Evolutionary conservation across 202 grass and related monocot genomes (phyloP).

Genomic region (Brachypodium distachyon): DNA sequence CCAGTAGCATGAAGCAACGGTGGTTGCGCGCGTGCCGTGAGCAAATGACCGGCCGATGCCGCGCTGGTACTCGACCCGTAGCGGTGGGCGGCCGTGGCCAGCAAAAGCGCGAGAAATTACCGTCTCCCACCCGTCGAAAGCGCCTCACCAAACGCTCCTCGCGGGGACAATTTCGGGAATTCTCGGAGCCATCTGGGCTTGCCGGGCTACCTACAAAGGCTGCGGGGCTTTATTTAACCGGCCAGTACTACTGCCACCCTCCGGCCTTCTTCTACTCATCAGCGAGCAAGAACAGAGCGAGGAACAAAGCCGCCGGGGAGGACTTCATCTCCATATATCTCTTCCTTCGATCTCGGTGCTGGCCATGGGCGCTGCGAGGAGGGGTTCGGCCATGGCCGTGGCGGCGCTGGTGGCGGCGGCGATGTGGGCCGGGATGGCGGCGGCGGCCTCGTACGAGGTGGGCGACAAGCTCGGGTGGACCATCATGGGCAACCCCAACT

Average conservation of each 20-base stretch:
- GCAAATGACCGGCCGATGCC: neutral
- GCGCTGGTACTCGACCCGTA: too few species aligned
- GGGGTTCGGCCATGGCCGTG: neutral
- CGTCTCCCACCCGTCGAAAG: neutral
- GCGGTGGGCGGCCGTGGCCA: too few species aligned
- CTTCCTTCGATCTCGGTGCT: neutral
- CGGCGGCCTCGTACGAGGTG: slow-evolving; percentile 51
- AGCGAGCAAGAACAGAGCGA: neutral
- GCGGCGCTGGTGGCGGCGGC: neutral
- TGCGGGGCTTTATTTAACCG: slow-evolving; percentile 6
- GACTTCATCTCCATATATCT: too few species aligned
- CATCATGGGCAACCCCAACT: slow-evolving; percentile 51
- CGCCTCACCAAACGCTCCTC: neutral
- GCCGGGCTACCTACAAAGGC: neutral
- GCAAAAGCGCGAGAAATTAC: neutral
- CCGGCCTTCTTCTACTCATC: neutral
- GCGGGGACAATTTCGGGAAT: slow-evolving; percentile 6
- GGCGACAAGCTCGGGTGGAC: slow-evolving; percentile 72
- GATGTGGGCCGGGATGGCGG: slow-evolving; percentile 26
- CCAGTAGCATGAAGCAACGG: neutral
- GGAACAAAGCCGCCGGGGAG: neutral
- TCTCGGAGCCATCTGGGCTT: neutral
- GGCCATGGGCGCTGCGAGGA: slow-evolving; percentile 8
- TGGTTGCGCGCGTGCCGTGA: neutral
- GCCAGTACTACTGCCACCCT: neutral